Conservation (phyloP, 2,329 filamentous ascomycete genomes). For the Shiraia sp. region DNA sequence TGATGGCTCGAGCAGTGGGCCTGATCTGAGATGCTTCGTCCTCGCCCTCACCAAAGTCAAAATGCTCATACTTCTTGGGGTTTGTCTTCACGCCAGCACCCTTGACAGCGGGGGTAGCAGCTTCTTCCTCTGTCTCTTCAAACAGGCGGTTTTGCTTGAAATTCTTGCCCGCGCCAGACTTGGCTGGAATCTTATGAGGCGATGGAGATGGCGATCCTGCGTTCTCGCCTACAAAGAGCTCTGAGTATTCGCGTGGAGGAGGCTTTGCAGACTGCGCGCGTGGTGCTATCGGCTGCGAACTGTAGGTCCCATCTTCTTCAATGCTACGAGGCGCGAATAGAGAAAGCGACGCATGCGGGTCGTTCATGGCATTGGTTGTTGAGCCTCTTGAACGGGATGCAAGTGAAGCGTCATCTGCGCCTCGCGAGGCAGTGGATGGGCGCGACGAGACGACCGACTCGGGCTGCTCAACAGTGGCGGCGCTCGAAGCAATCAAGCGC, state of each 20-base stretch:
- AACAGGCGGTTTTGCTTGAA: constrained; percentile 60
- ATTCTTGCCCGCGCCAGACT: constrained; percentile 56
- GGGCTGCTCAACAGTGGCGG: constrained; percentile 44
- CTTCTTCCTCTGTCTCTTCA: constrained; percentile 56
- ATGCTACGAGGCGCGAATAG: constrained; percentile 74
- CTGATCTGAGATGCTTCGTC: constrained; percentile 38
- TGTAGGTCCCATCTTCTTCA: constrained; percentile 54
- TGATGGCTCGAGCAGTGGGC: constrained; percentile 28
- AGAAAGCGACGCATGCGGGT: constrained; percentile 68
- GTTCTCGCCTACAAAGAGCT: constrained; percentile 67
- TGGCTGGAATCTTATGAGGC: constrained; percentile 47
- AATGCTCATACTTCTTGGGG: constrained; percentile 82
- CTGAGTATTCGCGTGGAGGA: constrained; percentile 66
- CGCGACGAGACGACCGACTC: constrained; percentile 36
- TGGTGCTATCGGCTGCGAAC: constrained; percentile 61
- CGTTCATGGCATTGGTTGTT: constrained; percentile 45
- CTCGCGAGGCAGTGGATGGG: constrained; percentile 38
- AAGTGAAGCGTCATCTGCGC: constrained; percentile 36
- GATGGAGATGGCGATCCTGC: constrained; percentile 41
- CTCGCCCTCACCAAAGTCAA: constrained; percentile 73
- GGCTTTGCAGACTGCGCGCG: constrained; percentile 70
- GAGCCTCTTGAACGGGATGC: constrained; percentile 46
- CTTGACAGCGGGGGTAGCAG: constrained; percentile 19
- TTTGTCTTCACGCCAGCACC: constrained; percentile 62
- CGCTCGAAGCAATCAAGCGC: constrained; percentile 69